A percentile compares a stretch with the other conserved stretches of the same genome.
phyloP scores from a whole-genome alignment of 148 eudicot species.

The Amaranthus hypochondriacus region DNA sequence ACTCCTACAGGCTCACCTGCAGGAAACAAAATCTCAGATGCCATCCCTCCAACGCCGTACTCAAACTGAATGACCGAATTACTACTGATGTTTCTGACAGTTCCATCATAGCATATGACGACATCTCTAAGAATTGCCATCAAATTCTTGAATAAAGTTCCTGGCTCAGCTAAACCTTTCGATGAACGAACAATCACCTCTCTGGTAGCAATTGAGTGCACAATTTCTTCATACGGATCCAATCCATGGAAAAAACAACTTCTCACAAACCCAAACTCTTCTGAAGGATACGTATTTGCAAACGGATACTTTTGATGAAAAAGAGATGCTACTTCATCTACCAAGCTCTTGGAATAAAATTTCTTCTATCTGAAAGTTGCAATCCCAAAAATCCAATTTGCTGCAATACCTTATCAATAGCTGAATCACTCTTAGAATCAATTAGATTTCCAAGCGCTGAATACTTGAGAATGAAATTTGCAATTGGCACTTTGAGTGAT shows the following conservation, averaged over 20 bases:
- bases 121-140: slow-evolving; percentile 98
- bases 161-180: slow-evolving; percentile 89
- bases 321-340: slow-evolving; percentile 55
- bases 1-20: slow-evolving; percentile 97
- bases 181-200: slow-evolving; percentile 88
- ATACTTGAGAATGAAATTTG: slow-evolving; percentile 51
- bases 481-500: slow-evolving; percentile 39
- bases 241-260: slow-evolving; percentile 70
- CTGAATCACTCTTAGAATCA: slow-evolving; percentile 79
- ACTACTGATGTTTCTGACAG: slow-evolving; percentile 80
- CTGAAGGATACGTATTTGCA: slow-evolving; percentile 39
- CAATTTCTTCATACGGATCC: slow-evolving; percentile 84
- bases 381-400: slow-evolving; percentile 83
- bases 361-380: slow-evolving; percentile 70
- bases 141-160: slow-evolving; percentile 78
- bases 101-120: slow-evolving; percentile 82
- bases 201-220: slow-evolving; percentile 78
- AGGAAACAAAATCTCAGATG: slow-evolving; percentile 48
- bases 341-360: slow-evolving; percentile 60
- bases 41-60: slow-evolving; percentile 48
- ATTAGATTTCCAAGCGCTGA: slow-evolving; percentile 68
- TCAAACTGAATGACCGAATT: slow-evolving; percentile 78
- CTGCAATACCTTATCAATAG: slow-evolving; percentile 71
- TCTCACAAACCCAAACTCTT: slow-evolving; percentile 67
- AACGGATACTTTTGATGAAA: slow-evolving; percentile 60